A percentile compares a stretch with the other conserved stretches of the same genome.
phyloP scores from a whole-genome alignment of 1,284 basidiomycete genomes.

The Trichosporon sp. region DNA sequence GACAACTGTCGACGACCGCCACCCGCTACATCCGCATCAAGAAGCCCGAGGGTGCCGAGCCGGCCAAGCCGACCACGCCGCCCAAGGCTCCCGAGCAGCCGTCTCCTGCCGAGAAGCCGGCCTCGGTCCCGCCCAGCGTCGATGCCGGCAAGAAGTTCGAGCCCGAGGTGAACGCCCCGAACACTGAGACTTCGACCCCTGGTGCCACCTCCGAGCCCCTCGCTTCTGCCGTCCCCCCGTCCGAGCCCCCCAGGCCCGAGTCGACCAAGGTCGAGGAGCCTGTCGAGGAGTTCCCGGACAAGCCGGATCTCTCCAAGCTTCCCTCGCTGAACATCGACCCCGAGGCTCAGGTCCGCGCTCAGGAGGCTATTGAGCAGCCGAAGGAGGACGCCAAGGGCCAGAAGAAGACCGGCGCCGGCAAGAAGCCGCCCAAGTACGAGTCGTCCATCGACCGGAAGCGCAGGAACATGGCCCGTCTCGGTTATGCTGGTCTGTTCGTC shows the following conservation, averaged over 20 bases:
- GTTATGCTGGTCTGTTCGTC: conserved; percentile 58
- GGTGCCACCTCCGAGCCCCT: conserved; percentile 18
- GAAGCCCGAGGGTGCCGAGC: conserved; percentile 28
- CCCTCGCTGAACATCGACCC: conserved; percentile 57
- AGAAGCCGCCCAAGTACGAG: conserved; percentile 47
- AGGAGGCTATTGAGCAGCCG: conserved; percentile 37
- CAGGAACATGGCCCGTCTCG: conserved; percentile 62
- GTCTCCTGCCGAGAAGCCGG: conserved; percentile 43
- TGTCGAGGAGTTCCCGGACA: conserved; percentile 32
- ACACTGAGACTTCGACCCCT: conserved; percentile 8
- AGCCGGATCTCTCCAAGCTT: conserved; percentile 48
- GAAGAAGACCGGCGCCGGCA: conserved; percentile 26
- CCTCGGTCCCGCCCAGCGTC: conserved; percentile 36
- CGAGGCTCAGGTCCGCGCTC: conserved; percentile 32
- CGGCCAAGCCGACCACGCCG: conserved; percentile 12
- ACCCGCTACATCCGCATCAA: conserved; percentile 30
- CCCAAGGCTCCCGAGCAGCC: conserved; percentile 28
- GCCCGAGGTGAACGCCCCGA: conserved; percentile 32
- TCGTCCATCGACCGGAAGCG: conserved; percentile 73
- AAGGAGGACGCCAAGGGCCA: conserved; percentile 35
- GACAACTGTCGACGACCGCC: conserved; percentile 19
- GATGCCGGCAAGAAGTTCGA: conserved; percentile 36
- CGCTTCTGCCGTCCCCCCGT: conserved; percentile 25
- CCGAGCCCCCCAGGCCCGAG: conserved; percentile 32
- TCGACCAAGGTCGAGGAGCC: conserved; percentile 8